Percentiles rank a stretch among this genome's conserved stretches.
These are phyloP conservation scores for Cutaneotrichosporon sp. DNA, from an alignment of 1,284 basidiomycete species.

Conservation along the genomic window DNA sequence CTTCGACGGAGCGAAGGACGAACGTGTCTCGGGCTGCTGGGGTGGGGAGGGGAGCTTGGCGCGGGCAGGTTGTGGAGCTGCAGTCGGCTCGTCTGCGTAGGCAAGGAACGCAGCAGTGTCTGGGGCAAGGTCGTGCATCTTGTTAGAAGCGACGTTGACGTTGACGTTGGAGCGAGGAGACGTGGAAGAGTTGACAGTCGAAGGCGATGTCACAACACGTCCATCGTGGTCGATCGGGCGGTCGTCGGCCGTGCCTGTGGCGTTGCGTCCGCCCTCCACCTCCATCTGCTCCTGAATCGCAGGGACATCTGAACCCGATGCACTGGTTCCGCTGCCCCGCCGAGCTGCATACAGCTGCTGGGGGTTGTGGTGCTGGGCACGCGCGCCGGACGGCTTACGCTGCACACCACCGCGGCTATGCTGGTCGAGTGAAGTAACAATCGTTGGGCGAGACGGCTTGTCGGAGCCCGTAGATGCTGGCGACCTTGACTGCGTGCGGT, in stretches of 20 bases:
- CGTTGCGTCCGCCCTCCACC: not conserved
- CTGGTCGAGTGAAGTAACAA: not conserved
- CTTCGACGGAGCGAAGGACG: conserved; percentile 77
- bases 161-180: not conserved
- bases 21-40: conserved; percentile 46
- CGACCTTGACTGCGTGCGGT: not conserved
- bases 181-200: no score
- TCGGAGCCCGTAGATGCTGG: not conserved
- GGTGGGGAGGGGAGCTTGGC: not conserved
- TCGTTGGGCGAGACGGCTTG: not conserved
- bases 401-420: not conserved
- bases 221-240: not conserved
- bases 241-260: not conserved
- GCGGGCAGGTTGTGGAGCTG: conserved; percentile 8
- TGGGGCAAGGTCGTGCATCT: conserved; percentile 23
- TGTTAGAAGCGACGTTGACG: not conserved
- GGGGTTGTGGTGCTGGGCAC: not conserved
- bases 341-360: not conserved
- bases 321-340: no score
- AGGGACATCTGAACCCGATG: not conserved
- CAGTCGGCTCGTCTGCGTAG: conserved; percentile 35
- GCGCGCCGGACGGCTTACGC: conserved; percentile 5
- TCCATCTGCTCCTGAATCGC: not conserved
- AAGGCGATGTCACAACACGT: not conserved
- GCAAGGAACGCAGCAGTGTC: conserved; percentile 39